Conservation (phyloP, 2,329 filamentous ascomycete genomes). For the Geosmithia morbida region DNA sequence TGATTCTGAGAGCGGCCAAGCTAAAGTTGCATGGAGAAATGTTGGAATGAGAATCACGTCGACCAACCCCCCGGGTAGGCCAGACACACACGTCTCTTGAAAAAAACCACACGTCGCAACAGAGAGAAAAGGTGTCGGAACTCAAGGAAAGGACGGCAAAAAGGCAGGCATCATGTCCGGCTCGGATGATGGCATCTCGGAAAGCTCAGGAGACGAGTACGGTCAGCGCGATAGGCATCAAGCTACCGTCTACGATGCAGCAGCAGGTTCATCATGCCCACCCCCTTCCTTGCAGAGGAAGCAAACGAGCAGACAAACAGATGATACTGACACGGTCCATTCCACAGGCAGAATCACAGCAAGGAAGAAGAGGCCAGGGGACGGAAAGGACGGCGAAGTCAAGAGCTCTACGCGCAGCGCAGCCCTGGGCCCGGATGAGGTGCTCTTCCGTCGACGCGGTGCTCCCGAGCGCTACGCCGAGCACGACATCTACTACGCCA, state of each 20-base stretch:
- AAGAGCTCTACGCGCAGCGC: slow-evolving; percentile 3
- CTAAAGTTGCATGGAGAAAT: too few relatives aligned
- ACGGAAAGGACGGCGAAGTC: slow-evolving; percentile 7
- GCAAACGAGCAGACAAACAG: slow-evolving; percentile 4
- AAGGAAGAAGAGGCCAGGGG: slow-evolving; percentile 1
- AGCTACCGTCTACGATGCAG: slow-evolving; percentile 57
- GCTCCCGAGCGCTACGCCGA: slow-evolving; percentile 57
- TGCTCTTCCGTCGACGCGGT: slow-evolving; percentile 49
- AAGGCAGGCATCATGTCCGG: background rate
- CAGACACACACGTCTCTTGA: background rate
- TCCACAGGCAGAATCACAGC: background rate
- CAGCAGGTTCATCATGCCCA: slow-evolving; percentile 37
- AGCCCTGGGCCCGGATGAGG: slow-evolving; percentile 50
- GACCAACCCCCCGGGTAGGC: too few relatives aligned
- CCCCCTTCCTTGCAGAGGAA: background rate
- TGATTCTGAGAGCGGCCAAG: too few relatives aligned
- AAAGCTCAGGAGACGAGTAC: background rate
- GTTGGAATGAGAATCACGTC: too few relatives aligned
- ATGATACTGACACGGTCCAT: background rate
- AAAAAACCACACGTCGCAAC: background rate
- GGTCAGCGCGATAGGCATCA: slow-evolving; percentile 8
- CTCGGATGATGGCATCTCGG: background rate
- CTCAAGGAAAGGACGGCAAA: background rate
- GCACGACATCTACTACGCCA: slow-evolving; percentile 55
- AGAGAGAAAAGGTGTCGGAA: background rate